phyloP scores from a whole-genome alignment of 345 rosid species.

The Sonneratia caseolaris region DNA sequence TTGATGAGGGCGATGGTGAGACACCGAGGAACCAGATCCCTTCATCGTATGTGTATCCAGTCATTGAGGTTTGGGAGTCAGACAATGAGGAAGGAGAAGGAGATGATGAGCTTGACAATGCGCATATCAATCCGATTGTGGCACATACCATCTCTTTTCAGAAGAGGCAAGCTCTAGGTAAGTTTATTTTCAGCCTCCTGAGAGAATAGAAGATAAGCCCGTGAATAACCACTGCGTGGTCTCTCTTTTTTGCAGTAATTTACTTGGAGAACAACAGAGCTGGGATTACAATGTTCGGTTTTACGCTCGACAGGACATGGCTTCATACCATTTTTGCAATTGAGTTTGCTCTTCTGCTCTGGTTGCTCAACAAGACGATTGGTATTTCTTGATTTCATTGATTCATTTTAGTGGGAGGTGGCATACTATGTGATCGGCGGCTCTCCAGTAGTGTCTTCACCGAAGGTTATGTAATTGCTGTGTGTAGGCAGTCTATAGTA shows the following conservation, averaged over 20 bases:
- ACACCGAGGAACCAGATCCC: constrained; percentile 33
- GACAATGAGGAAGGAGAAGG: constrained; percentile 66
- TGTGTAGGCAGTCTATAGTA: neutral
- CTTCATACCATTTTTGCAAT: constrained; percentile 72
- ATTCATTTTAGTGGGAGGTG: neutral
- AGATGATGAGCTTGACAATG: constrained; percentile 53
- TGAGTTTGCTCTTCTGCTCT: constrained; percentile 69
- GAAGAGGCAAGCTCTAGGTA: constrained; percentile 82
- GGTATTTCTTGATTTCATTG: constrained; percentile 25
- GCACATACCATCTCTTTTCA: constrained; percentile 75
- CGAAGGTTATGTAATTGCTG: neutral
- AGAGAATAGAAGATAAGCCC: neutral
- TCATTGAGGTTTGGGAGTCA: constrained; percentile 27
- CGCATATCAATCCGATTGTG: constrained; percentile 44
- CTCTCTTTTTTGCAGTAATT: constrained; percentile 41
- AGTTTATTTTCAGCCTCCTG: constrained; percentile 4
- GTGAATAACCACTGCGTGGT: neutral
- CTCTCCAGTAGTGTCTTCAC: neutral
- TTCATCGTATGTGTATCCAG: constrained; percentile 22
- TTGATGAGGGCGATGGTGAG: constrained; percentile 56
- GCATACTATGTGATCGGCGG: neutral
- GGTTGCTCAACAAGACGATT: constrained; percentile 86
- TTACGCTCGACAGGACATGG: constrained; percentile 76
- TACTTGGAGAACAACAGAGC: constrained; percentile 77
- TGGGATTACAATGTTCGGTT: constrained; percentile 81